Evolutionary conservation across 2,329 filamentous ascomycete species (phyloP).

Genomic region (Aspergillus sp.): DNA sequence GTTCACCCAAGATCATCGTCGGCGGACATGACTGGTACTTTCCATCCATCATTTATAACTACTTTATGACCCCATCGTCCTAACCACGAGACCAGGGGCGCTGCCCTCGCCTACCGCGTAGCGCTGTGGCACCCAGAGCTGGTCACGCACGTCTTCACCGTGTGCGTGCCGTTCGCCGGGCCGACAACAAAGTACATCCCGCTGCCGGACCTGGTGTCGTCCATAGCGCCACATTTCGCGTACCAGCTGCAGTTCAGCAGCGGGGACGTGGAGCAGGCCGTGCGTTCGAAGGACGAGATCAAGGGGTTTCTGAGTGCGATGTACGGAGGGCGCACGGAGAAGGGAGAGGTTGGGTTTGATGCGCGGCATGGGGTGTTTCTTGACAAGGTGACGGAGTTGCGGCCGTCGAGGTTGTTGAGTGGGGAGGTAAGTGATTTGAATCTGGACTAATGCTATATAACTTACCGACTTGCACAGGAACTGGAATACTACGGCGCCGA

Average conservation of each 20-base stretch:
- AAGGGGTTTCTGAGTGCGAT: constrained; percentile 60
- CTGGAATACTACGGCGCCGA: constrained; percentile 67
- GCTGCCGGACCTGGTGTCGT: constrained; percentile 51
- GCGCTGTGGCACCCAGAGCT: constrained; percentile 65
- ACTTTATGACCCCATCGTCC: neutral
- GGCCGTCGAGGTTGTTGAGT: constrained; percentile 50
- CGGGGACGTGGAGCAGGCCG: constrained; percentile 52
- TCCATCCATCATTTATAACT: neutral
- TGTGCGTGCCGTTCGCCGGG: constrained; percentile 66
- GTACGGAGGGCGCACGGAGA: constrained; percentile 56
- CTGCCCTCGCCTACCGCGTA: constrained; percentile 63
- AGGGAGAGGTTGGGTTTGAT: constrained; percentile 50
- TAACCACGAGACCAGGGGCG: constrained; percentile 48
- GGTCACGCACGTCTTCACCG: constrained; percentile 63
- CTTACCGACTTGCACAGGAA: constrained; percentile 38
- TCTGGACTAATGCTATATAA: neutral
- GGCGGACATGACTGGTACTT: constrained; percentile 77
- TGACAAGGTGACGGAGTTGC: constrained; percentile 51
- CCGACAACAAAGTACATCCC: constrained; percentile 47
- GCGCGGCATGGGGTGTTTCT: constrained; percentile 54
- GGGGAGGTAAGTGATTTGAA: constrained; percentile 42
- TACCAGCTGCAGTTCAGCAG: constrained; percentile 78
- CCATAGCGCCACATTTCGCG: constrained; percentile 56
- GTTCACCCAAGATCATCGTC: constrained; percentile 56
- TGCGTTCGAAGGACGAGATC: constrained; percentile 53